These are phyloP conservation scores for Holtermannia corniformis DNA, from an alignment of 768 basidiomycete genomes.

Conservation along the genomic window DNA sequence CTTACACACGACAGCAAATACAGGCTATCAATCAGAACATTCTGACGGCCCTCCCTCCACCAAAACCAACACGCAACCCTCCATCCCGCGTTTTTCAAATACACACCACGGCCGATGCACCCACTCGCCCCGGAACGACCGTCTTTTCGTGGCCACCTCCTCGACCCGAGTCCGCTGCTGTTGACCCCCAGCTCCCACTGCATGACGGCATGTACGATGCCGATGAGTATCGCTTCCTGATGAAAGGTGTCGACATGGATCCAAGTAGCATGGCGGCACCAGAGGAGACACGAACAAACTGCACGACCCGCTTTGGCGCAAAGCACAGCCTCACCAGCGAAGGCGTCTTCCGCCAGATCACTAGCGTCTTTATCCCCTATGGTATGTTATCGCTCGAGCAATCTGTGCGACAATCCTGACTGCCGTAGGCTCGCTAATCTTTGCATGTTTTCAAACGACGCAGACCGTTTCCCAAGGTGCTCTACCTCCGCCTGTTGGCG, in stretches of 20 bases:
- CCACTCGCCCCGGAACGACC: slow-evolving; percentile 17
- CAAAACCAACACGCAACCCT: slow-evolving; percentile 16
- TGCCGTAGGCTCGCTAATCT: not conserved
- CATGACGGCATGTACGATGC: slow-evolving; percentile 38
- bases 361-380: slow-evolving; percentile 41
- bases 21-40: slow-evolving; percentile 29
- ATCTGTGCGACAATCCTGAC: not conserved
- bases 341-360: slow-evolving; percentile 34
- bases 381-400: slow-evolving; percentile 24
- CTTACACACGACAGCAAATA: slow-evolving; percentile 30
- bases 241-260: slow-evolving; percentile 38
- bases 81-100: slow-evolving; percentile 39
- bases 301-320: slow-evolving; percentile 37
- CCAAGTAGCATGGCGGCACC: slow-evolving; percentile 17
- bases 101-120: slow-evolving; percentile 17
- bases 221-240: slow-evolving; percentile 34
- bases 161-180: slow-evolving; percentile 4
- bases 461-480: slow-evolving; percentile 15
- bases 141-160: slow-evolving; percentile 41
- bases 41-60: slow-evolving; percentile 10
- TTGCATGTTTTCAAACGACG: slow-evolving; percentile 34
- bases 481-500: not conserved
- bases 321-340: slow-evolving; percentile 36
- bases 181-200: slow-evolving; percentile 3
- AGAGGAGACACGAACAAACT: slow-evolving; percentile 36